Evolutionary conservation across 2,329 filamentous ascomycete genomes (phyloP).

Genomic region (Aspergillus ibericus): DNA sequence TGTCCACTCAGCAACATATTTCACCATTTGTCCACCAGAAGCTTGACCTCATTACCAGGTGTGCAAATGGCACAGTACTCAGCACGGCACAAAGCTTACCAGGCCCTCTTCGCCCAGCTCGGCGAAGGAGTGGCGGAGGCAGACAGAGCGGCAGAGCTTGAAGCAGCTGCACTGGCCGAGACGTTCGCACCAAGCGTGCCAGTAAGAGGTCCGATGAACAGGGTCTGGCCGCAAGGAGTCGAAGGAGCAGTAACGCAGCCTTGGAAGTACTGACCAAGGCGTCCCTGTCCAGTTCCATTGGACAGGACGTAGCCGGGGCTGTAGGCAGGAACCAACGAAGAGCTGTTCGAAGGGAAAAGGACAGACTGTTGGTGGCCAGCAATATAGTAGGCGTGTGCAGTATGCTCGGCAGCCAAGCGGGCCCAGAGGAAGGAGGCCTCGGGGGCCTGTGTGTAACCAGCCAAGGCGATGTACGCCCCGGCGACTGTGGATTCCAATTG

Average conservation of each 20-base stretch:
- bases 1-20: not conserved
- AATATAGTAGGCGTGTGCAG: slow-evolving; percentile 23
- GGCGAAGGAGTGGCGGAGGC: slow-evolving; percentile 4
- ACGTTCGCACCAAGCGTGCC: slow-evolving; percentile 18
- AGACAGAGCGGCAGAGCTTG: slow-evolving; percentile 7
- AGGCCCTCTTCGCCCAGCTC: slow-evolving; percentile 2
- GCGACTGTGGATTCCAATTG: slow-evolving; percentile 22
- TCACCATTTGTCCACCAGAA: not conserved
- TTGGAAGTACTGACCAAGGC: slow-evolving; percentile 24
- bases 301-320: slow-evolving; percentile 23
- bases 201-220: slow-evolving; percentile 25
- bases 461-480: slow-evolving; percentile 29
- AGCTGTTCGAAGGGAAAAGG: slow-evolving; percentile 22
- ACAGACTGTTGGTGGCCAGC: slow-evolving; percentile 16
- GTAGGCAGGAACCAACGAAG: slow-evolving; percentile 25
- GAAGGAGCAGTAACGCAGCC: slow-evolving; percentile 24
- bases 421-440: slow-evolving; percentile 33
- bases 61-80: not conserved
- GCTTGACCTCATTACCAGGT: not conserved
- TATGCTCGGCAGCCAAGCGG: slow-evolving; percentile 30
- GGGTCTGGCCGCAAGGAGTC: slow-evolving; percentile 21
- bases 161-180: slow-evolving; percentile 6
- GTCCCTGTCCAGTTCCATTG: slow-evolving; percentile 21
- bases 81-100: not conserved
- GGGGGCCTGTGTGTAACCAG: slow-evolving; percentile 30